Base-by-base conservation (phyloP, 179 eudicot genomes). In the Camellia oleifera region DNA sequence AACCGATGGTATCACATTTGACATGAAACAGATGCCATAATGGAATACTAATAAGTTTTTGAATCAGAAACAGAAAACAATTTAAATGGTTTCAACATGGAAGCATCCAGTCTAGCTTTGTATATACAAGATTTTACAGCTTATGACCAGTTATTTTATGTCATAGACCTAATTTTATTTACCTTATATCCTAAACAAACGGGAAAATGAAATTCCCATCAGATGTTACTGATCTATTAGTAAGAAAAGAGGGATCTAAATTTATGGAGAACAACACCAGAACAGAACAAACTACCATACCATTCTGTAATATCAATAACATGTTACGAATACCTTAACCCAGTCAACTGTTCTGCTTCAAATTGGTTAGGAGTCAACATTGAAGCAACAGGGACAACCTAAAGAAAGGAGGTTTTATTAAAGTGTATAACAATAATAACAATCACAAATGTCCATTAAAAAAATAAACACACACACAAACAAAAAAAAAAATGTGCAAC, bases 321-420 rank as follows among this genome's bases (percentile, higher is more conserved):
- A 78, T 18, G 45, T 44, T 15, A 76, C 48, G 3, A 83, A 77
- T 92, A 93, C 98, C 97, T 93, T 83, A 86, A 90, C 65, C 95
- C 94, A 75, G 98, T 91, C 85, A 95, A 85, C 72, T 85, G 85
- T 82, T 95, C 98, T 48, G 98, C 98, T 90, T 95, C 98, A 88
- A 95, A 95, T 80, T 93, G 98, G 88, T 95, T 95, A 48, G 98
- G 98, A 69, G 98, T 95, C 92, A 95, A 87, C 98, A 93, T 92
- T 23, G 98, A 92, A 79, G 97, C 98, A 84, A 95, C 95, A 80
- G 98, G 97, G 62, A 95, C 95, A 88, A 95, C 98, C 98, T 95
- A 87, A 74, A 70, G 14, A 18, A 53, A 62, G 14, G 26, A 64
- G 17, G 20, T 18, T 42, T 32, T 54, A 46, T 52, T n/a, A n/a